phyloP scores from a whole-genome alignment of 176 grass and related monocot genomes.

The Calamus simplicifolius region DNA sequence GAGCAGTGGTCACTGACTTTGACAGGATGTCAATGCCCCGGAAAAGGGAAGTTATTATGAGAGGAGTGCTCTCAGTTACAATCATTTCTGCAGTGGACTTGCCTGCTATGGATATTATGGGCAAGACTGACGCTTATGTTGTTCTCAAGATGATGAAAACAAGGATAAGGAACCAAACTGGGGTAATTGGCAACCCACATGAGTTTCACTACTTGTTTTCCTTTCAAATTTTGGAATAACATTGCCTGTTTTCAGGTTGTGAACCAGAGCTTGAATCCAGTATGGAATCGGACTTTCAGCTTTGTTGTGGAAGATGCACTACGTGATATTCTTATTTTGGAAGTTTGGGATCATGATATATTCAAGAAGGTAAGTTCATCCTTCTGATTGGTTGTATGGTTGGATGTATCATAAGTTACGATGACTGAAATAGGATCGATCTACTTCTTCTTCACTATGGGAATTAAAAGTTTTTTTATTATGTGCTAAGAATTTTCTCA shows the following conservation, averaged over 20 bases:
- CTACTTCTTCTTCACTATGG: too few relatives aligned
- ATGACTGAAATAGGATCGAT: neutral
- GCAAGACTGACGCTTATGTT: constrained; percentile 82
- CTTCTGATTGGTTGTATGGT: neutral
- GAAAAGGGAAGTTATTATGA: constrained; percentile 84
- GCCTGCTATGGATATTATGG: constrained; percentile 92
- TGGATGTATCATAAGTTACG: neutral
- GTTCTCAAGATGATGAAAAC: constrained; percentile 77
- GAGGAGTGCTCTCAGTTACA: constrained; percentile 88
- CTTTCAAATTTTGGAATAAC: neutral
- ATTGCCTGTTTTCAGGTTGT: constrained; percentile 57
- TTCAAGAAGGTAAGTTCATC: constrained; percentile 64
- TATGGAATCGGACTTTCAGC: constrained; percentile 95
- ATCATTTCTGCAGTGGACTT: constrained; percentile 87
- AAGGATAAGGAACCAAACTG: constrained; percentile 81
- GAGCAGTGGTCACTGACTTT: constrained; percentile 43
- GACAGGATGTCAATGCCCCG: constrained; percentile 35
- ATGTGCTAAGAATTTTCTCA: too few relatives aligned
- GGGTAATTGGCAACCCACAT: constrained; percentile 37
- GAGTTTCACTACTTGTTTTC: neutral
- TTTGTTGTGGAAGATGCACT: constrained; percentile 92
- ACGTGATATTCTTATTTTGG: constrained; percentile 96
- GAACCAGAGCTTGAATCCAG: constrained; percentile 76
- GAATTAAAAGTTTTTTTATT: too few relatives aligned
- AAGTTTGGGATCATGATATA: constrained; percentile 94